phyloP scores from a whole-genome alignment of 2,329 filamentous ascomycete species.

The Pestalotiopsis sp. region DNA sequence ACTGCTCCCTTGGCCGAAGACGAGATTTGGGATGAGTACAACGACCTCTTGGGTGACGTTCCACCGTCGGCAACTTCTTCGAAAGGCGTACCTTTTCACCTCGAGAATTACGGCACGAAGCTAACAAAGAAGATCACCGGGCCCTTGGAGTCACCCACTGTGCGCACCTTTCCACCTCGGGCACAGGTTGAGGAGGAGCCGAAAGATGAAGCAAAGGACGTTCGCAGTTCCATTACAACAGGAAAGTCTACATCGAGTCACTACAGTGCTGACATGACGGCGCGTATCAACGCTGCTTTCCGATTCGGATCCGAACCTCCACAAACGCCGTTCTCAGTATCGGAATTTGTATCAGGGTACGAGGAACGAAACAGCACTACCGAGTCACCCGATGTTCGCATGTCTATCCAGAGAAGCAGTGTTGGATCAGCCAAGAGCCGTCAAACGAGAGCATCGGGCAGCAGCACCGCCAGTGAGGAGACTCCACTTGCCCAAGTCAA shows the following conservation, averaged over 20 bases:
- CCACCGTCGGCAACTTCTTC: constrained; percentile 59
- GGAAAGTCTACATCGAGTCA: constrained; percentile 47
- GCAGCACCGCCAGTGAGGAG: constrained; percentile 54
- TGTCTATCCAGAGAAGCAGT: constrained; percentile 29
- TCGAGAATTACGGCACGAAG: constrained; percentile 49
- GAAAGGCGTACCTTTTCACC: constrained; percentile 56
- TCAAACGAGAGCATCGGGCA: constrained; percentile 42
- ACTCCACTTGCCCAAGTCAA: constrained; percentile 73
- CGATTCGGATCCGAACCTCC: constrained; percentile 42
- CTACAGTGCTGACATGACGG: constrained; percentile 57
- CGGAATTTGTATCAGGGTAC: constrained; percentile 44
- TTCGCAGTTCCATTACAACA: constrained; percentile 34
- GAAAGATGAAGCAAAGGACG: constrained; percentile 19
- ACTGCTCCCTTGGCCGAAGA: constrained; percentile 72
- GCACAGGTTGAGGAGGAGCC: constrained; percentile 18
- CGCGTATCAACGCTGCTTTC: constrained; percentile 53
- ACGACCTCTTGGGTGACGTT: constrained; percentile 78
- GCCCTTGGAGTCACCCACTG: constrained; percentile 51
- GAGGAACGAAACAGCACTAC: constrained; percentile 36
- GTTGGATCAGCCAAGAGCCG: constrained; percentile 33
- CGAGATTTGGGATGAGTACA: constrained; percentile 93
- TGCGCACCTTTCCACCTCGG: constrained; percentile 27
- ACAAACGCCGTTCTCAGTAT: constrained; percentile 44
- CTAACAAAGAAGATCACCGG: constrained; percentile 36
- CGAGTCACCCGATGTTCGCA: constrained; percentile 18